These are phyloP conservation scores for Phytophthora sansomeana DNA, from an alignment of 352 stramenopile species.

Conservation along the genomic window DNA sequence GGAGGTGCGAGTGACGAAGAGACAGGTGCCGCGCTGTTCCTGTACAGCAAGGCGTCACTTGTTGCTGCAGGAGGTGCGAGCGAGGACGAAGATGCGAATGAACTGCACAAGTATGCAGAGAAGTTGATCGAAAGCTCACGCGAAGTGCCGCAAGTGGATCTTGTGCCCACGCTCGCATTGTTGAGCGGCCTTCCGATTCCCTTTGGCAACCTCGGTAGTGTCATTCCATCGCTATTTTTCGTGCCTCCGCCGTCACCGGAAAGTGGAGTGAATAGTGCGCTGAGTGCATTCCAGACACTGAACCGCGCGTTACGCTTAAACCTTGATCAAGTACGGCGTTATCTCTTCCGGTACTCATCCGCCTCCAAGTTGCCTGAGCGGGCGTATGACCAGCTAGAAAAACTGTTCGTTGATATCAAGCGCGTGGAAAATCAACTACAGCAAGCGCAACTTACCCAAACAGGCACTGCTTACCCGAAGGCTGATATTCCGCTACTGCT, in stretches of 20 bases:
- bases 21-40: conserved; percentile 95
- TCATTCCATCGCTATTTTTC: conserved; percentile 94
- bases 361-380: conserved; percentile 70
- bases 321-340: conserved; percentile 84
- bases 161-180: conserved; percentile 96
- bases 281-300: conserved; percentile 52
- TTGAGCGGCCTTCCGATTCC: conserved; percentile 96
- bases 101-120: conserved; percentile 35
- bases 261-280: conserved; percentile 15
- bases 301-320: conserved; percentile 84
- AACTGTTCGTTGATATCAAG: conserved; percentile 49
- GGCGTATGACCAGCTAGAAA: conserved; percentile 68
- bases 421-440: conserved; percentile 41
- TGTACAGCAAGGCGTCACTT: conserved; percentile 79
- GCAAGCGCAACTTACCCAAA: conserved; percentile 15
- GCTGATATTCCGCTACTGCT: conserved; percentile 43
- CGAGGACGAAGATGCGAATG: conserved; percentile 9
- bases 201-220: conserved; percentile 94
- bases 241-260: conserved; percentile 11
- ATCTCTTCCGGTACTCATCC: conserved; percentile 72
- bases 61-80: conserved; percentile 17
- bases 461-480: conserved; percentile 9
- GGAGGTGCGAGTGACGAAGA: conserved; percentile 97
- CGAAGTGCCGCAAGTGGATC: conserved; percentile 94
- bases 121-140: conserved; percentile 31